Evolutionary conservation across 108 stramenopile genomes (phyloP).

Genomic region (Conticribra weissflogii): DNA sequence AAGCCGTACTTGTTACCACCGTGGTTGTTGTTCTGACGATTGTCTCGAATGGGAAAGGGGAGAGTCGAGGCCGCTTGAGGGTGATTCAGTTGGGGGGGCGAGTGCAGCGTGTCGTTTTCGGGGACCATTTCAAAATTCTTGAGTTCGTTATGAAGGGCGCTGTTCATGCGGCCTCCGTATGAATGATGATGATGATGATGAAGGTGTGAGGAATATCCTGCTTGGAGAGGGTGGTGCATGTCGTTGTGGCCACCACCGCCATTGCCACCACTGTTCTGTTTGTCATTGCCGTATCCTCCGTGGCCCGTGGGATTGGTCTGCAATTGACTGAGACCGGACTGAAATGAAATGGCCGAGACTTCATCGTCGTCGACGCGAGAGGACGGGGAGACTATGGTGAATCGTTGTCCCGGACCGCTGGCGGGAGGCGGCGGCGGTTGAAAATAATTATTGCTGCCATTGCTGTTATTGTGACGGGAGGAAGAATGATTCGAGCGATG

Average conservation of each 20-base stretch:
- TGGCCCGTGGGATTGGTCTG: not conserved
- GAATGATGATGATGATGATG: not conserved
- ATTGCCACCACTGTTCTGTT: too few species aligned
- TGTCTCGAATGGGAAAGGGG: too few species aligned
- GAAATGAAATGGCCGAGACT: conserved; percentile 28
- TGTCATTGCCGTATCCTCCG: conserved; percentile 1
- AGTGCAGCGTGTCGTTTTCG: not conserved
- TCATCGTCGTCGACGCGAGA: conserved; percentile 23
- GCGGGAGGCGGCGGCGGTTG: not conserved
- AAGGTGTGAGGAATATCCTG: not conserved
- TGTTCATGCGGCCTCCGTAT: not conserved
- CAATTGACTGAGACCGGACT: conserved; percentile 12
- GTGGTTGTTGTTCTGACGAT: not conserved
- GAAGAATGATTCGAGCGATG: not conserved
- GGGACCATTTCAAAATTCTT: not conserved
- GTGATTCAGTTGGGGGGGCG: not conserved
- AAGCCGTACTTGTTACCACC: not conserved
- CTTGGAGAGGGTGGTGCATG: not conserved
- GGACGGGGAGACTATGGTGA: not conserved
- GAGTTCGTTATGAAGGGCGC: too few species aligned
- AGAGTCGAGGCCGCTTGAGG: too few species aligned
- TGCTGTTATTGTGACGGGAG: not conserved
- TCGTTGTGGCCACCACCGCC: not conserved
- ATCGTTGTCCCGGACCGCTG: not conserved
- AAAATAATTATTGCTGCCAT: not conserved